These are phyloP conservation scores for Rhynchospora tenuis DNA, from an alignment of 176 grass and related monocot genomes.

Conservation along the genomic window DNA sequence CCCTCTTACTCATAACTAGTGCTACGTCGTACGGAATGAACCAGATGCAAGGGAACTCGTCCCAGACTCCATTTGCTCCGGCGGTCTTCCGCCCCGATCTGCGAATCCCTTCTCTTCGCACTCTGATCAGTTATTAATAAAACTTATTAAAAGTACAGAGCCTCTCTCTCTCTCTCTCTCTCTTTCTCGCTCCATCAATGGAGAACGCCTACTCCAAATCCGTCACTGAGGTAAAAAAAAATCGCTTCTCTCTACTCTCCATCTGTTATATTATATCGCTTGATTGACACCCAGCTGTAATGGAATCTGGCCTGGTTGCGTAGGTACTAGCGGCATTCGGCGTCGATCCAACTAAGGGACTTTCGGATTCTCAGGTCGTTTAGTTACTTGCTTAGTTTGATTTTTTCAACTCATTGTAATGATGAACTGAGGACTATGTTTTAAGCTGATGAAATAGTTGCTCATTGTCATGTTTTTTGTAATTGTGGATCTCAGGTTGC, in stretches of 20 bases:
- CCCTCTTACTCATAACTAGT: neutral
- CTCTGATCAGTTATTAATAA: neutral
- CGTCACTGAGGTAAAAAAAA: constrained; percentile 69
- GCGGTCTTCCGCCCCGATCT: constrained; percentile 14
- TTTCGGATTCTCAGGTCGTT: constrained; percentile 76
- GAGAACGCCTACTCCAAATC: constrained; percentile 92
- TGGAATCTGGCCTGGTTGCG: constrained; percentile 37
- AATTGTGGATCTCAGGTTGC: constrained; percentile 54
- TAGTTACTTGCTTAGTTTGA: constrained; percentile 11
- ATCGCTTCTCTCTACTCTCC: neutral
- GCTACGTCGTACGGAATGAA: neutral
- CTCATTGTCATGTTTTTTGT: constrained; percentile 23
- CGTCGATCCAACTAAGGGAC: constrained; percentile 79
- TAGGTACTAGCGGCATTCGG: constrained; percentile 84
- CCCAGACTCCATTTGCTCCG: neutral
- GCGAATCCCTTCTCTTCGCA: neutral
- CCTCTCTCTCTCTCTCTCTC: neutral
- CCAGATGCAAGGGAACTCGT: neutral
- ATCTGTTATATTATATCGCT: neutral
- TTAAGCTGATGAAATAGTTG: neutral
- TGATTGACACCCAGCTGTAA: neutral
- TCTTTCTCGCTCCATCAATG: constrained; percentile 32
- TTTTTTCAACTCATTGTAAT: neutral
- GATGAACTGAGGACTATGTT: neutral
- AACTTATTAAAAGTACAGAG: neutral